A percentile compares a stretch with the other conserved stretches of the same genome.
Evolutionary conservation across 768 basidiomycete species (phyloP).

Genomic region (Serendipita sp.): DNA sequence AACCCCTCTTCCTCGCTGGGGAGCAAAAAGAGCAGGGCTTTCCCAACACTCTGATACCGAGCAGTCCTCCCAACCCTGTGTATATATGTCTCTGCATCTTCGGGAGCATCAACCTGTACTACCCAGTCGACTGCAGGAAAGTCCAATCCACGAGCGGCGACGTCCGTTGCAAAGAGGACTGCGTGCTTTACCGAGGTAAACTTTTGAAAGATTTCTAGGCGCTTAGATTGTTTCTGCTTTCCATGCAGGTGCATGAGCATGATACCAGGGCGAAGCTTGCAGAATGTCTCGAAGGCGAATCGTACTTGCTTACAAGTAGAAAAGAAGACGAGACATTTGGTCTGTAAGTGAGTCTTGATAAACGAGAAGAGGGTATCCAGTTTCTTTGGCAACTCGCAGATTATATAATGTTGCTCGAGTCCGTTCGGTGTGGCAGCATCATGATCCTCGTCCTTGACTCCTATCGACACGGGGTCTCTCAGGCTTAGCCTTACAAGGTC

Average conservation of each 20-base stretch:
- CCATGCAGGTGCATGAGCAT: conserved; percentile 90
- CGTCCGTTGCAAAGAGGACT: conserved; percentile 86
- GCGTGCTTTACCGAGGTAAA: conserved; percentile 73
- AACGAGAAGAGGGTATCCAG: conserved; percentile 88
- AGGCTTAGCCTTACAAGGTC: conserved; percentile 85
- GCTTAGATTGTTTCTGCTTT: conserved; percentile 87
- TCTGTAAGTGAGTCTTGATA: conserved; percentile 82
- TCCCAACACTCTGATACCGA: conserved; percentile 79
- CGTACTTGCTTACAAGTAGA: conserved; percentile 93
- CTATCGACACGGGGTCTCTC: conserved; percentile 61
- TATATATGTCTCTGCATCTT: conserved; percentile 95
- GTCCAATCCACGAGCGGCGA: conserved; percentile 89
- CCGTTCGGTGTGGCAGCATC: conserved; percentile 48
- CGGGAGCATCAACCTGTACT: conserved; percentile 85
- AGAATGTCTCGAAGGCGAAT: conserved; percentile 89
- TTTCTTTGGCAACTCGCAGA: conserved; percentile 73
- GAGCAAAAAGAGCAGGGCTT: conserved; percentile 61
- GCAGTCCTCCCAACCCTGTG: conserved; percentile 94
- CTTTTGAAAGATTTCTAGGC: conserved; percentile 65
- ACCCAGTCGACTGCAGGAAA: conserved; percentile 98
- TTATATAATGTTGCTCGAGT: conserved; percentile 78
- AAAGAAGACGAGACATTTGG: conserved; percentile 84
- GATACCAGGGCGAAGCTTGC: conserved; percentile 86
- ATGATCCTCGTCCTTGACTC: conserved; percentile 28
- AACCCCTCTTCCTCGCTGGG: conserved; percentile 94